phyloP scores from a whole-genome alignment of 192 early-diverging fungal species.

The Podila verticillata region DNA sequence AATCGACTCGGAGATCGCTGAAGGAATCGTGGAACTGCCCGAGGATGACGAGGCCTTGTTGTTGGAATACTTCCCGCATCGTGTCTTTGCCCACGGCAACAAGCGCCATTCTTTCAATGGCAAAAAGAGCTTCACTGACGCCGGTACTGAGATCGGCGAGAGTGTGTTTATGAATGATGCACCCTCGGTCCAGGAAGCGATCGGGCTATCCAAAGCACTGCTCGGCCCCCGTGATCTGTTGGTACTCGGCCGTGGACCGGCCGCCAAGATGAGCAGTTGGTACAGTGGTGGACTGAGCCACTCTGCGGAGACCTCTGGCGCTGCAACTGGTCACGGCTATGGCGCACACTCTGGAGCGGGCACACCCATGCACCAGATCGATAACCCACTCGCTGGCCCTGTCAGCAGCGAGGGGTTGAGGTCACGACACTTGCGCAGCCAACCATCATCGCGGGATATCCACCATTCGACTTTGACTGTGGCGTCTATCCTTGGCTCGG shows the following conservation, averaged over 20 bases:
- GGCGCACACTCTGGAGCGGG: neutral
- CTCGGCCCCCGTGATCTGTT: slow-evolving; percentile 60
- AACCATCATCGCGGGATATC: slow-evolving; percentile 40
- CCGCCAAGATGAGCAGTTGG: slow-evolving; percentile 13
- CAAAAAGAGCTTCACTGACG: slow-evolving; percentile 4
- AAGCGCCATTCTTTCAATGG: slow-evolving; percentile 5
- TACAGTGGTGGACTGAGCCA: slow-evolving; percentile 11
- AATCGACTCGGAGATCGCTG: slow-evolving; percentile 21
- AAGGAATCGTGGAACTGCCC: slow-evolving; percentile 5
- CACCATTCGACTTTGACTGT: slow-evolving; percentile 29
- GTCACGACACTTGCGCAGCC: slow-evolving; percentile 15
- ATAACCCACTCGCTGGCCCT: slow-evolving; percentile 18
- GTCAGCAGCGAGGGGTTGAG: neutral
- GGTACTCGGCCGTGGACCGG: slow-evolving; percentile 53
- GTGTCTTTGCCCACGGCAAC: neutral
- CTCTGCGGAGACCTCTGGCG: slow-evolving; percentile 3
- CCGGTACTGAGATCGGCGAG: slow-evolving; percentile 35
- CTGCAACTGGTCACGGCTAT: neutral
- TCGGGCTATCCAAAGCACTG: slow-evolving; percentile 39
- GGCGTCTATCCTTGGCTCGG: slow-evolving; percentile 23
- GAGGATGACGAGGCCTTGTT: slow-evolving; percentile 24
- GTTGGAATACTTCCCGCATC: slow-evolving; percentile 22
- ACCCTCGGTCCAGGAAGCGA: slow-evolving; percentile 51
- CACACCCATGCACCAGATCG: neutral
- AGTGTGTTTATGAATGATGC: slow-evolving; percentile 32